Base-by-base conservation (phyloP, 495 filamentous ascomycete genomes). In the Sphaerosporella brunnea region DNA sequence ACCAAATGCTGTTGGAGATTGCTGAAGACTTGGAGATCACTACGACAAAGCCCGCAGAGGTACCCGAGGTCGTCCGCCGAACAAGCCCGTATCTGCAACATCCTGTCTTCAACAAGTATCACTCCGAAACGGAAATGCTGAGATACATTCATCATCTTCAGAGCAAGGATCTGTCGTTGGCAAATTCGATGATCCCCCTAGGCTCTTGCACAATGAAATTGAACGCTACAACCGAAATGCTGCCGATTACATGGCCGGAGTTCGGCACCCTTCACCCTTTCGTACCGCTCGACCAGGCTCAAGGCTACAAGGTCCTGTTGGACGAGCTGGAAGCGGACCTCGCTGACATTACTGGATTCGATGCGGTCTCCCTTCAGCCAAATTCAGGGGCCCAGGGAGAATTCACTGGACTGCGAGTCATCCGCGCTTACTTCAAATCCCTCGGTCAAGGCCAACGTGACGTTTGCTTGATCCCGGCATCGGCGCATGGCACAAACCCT, bases 181-280 rank as follows among this genome's bases (percentile, higher is more conserved):
- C 82, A 4, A 92, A 96, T 67, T 96, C 92, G 9, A 97, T 97
- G 90, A 97, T 97, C 52, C 87, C 90, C 4, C 75, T 97, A n/a
- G 90, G 90, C 23, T 96, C 92, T 15, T 97, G 90, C 70, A 97
- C 90, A 19, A 97, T 97, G 90, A 97, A 97, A 71, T 78, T 97
- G 36, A 97, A 97, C 60, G 85, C 82, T 48, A 92, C 88, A 25
- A 82, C 83, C 13, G 88, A 96, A 63, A 96, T 92, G 83, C 73
- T 83, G 8, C 82, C 90, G 16, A 69, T 95, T 47, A 86, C 85
- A 1, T 83, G 78, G 69, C 79, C 80, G 9, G 79, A 86, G 56
- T 88, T 93, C 64, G 74, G 84, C 37, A 75, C 80, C 39, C 74
- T 96, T 23, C 90, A 97, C 64, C 90, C 90, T 2, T 84, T 85